Base-by-base conservation (phyloP, 1,284 basidiomycete species). In the Mycena citricolor region DNA sequence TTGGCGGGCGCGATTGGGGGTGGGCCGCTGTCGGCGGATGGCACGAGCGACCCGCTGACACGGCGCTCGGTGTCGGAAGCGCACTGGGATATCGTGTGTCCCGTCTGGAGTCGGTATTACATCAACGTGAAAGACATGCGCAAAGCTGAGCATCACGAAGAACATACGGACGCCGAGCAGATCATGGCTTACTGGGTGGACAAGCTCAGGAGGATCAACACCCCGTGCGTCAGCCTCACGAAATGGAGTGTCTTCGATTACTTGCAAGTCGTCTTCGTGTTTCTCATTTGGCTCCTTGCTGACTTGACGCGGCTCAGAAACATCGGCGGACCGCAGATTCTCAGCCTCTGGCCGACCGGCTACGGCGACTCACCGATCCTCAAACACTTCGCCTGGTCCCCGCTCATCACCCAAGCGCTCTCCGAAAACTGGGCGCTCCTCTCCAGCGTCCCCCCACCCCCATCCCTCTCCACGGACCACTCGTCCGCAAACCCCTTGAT, bases 391-490 rank as follows among this genome's bases (percentile, higher is more conserved):
- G 35, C 46, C 14, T 52, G 50, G 50, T 52, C 46, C 28, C 25
- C 50, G 0, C 42, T 49, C 32, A 30, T 48, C 31, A 39, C 50
- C 1, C 46, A 40, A 13, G 46, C 50, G 2, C 21, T 52, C 28
- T 22, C 38, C 10, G 46, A 43, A 33, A 52, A 48, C 42, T 45
- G 39, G 24, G 30, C 34, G 1, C 42, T 52, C 21, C 4, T 52
- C 19, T 43, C 44, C 23, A 19, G 41, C 12, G 12, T 2, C 2
- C 35, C 12, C 32, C 38, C 42, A 37, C 22, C 14, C 44, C 2
- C 30, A 8, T 24, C 43, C n/a, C 24, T 83, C 76, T 54, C 52
- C 61, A 4, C 81, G 80, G 59, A 66, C 17, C 76, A 74, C 1
- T 4, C 21, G 39, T 60, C 59, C 8, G 54, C 75, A 13, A 62